Evolutionary conservation across 257 asterid genomes (phyloP), one percentile per base, ranked within the genome.

Genomic region (Petunia secreta): DNA sequence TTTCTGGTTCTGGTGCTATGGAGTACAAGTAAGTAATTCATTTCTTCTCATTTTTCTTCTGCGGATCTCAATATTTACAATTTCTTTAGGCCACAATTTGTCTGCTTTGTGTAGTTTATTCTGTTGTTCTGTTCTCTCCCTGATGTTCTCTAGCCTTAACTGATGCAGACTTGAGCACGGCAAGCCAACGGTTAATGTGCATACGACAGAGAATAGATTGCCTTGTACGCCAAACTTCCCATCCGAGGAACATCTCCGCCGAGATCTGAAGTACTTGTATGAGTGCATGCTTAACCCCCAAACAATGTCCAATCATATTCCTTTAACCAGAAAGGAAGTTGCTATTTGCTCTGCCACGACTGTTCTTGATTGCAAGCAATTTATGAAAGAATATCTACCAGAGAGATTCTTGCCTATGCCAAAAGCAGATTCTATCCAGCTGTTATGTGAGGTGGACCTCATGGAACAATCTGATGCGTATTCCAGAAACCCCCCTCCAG

Each of bases 331-430:
- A 78, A 83, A 90, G 80, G 85, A 84, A n/a, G 69, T 84, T 13
- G 91, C 89, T 10, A 79, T 85, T 50, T 77, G 76, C 75, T 85
- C 97, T 3, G 97, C 97, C 44, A 83, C 82, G 9, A 90, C 80
- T 1, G 87, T 95, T 63, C 90, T 92, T 25, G 98, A 95, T 67
- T 92, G 98, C 91, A 95, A 95, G 87, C 97, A 95, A 88, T 95
- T 95, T 69, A 85, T 93, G 80, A 95, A 93, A 79, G 94, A 89
- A 82, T 95, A 92, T 84, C 88, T 83, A 14, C 93, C 90, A 0
- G 92, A 89, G 79, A 83, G 83, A 81, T 79, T 78, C 53, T 82
- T 83, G 66, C 63, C 84, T 2, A 75, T 43, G 5, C 75, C 87
- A 63, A 88, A 84, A 55, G 87, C 87, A 60, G 83, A 87, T 37